phyloP scores from a whole-genome alignment of 164 flowering plant genomes.

The Liriodendron chinense region DNA sequence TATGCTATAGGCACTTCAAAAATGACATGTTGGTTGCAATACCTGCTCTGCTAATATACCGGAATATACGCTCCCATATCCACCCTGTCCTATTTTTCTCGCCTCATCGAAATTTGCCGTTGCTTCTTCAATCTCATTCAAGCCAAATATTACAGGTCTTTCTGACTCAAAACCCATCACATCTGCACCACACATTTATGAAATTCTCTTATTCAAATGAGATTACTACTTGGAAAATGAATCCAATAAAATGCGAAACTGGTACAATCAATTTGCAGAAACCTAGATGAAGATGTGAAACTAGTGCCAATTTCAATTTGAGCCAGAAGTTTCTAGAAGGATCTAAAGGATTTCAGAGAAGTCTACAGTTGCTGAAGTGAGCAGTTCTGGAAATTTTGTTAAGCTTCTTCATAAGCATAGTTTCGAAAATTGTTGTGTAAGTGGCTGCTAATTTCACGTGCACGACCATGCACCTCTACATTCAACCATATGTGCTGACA shows the following conservation, averaged over 20 bases:
- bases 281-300: too few relatives aligned
- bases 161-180: slow-evolving; percentile 52
- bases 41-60: slow-evolving; percentile 53
- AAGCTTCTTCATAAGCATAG: too few relatives aligned
- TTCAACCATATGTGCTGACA: too few relatives aligned
- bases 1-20: not conserved
- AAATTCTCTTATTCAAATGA: not conserved
- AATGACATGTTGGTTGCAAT: not conserved
- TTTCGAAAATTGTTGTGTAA: too few relatives aligned
- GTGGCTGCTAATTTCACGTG: too few relatives aligned
- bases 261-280: too few relatives aligned
- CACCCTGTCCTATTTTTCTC: slow-evolving; percentile 59
- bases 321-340: too few relatives aligned
- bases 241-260: not conserved
- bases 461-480: too few relatives aligned
- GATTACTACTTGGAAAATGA: not conserved
- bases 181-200: slow-evolving; percentile 24
- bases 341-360: too few relatives aligned
- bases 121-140: slow-evolving; percentile 53
- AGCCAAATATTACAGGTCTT: slow-evolving; percentile 38
- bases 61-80: slow-evolving; percentile 60
- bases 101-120: slow-evolving; percentile 45
- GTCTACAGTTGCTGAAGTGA: too few relatives aligned
- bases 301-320: too few relatives aligned
- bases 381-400: too few relatives aligned